These are phyloP conservation scores for Brassica rapa DNA, from an alignment of 345 rosid species.

Conservation along the genomic window DNA sequence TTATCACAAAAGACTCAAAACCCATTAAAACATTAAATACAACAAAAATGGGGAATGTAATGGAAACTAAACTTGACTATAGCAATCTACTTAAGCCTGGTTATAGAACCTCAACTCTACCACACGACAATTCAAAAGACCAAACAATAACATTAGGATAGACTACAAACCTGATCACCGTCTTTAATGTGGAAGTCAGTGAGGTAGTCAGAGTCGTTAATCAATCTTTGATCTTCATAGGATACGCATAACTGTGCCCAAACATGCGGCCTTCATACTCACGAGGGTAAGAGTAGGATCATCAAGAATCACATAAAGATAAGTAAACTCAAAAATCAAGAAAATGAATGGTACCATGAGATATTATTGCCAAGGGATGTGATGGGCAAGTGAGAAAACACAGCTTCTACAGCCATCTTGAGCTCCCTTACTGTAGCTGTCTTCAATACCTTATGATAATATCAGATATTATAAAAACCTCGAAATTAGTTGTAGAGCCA, in stretches of 20 bases:
- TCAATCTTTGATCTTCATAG: conserved; percentile 56
- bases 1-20: not conserved
- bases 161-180: conserved; percentile 67
- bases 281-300: not conserved
- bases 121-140: conserved; percentile 20
- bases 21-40: too few relatives aligned
- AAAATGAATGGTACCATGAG: conserved; percentile 59
- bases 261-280: conserved; percentile 63
- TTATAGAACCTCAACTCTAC: not conserved
- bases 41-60: too few relatives aligned
- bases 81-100: too few relatives aligned
- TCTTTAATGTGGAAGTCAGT: conserved; percentile 66
- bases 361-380: conserved; percentile 58
- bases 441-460: conserved; percentile 46
- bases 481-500: too few relatives aligned
- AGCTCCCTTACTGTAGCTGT: conserved; percentile 69
- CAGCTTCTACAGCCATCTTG: conserved; percentile 75
- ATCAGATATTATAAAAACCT: too few relatives aligned
- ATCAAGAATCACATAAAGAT: not conserved
- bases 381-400: conserved; percentile 59
- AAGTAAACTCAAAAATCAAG: not conserved
- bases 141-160: conserved; percentile 9
- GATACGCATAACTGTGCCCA: conserved; percentile 86
- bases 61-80: too few relatives aligned
- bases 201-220: conserved; percentile 55